Evolutionary conservation across 2,329 filamentous ascomycete genomes (phyloP).

Genomic region (Beauveria bassiana): DNA sequence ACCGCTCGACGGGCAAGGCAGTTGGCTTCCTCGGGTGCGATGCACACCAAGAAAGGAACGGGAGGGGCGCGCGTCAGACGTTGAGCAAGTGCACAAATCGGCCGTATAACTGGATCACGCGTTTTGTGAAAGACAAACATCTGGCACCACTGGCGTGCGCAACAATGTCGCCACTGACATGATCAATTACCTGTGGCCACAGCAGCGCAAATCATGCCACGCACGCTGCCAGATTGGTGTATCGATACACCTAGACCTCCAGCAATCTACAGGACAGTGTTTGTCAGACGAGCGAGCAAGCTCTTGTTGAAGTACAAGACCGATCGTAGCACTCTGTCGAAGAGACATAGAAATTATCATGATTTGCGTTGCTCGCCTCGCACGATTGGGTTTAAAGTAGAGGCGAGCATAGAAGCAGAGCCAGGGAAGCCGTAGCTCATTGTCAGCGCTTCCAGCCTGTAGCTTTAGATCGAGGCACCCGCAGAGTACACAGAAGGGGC

Average conservation of each 20-base stretch:
- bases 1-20: neutral
- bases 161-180: neutral
- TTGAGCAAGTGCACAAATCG: constrained; percentile 2
- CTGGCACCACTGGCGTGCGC: neutral
- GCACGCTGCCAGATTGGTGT: neutral
- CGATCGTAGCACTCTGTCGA: neutral
- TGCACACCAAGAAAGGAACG: neutral
- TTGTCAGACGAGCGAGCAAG: constrained; percentile 1
- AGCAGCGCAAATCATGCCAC: neutral
- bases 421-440: too few relatives aligned
- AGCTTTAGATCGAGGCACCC: neutral
- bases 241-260: neutral
- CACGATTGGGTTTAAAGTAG: neutral
- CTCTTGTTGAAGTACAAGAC: neutral
- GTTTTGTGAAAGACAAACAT: constrained; percentile 5
- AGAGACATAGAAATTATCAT: neutral
- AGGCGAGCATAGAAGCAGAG: neutral
- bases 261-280: neutral
- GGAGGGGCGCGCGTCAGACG: neutral
- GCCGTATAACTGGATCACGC: constrained; percentile 7
- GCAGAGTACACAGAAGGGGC: neutral
- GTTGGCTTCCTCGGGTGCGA: neutral
- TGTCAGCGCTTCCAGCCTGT: neutral
- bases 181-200: neutral
- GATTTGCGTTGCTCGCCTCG: neutral